Conservation (phyloP, 805 yeast species). For the Lachancea thermotolerans region DNA sequence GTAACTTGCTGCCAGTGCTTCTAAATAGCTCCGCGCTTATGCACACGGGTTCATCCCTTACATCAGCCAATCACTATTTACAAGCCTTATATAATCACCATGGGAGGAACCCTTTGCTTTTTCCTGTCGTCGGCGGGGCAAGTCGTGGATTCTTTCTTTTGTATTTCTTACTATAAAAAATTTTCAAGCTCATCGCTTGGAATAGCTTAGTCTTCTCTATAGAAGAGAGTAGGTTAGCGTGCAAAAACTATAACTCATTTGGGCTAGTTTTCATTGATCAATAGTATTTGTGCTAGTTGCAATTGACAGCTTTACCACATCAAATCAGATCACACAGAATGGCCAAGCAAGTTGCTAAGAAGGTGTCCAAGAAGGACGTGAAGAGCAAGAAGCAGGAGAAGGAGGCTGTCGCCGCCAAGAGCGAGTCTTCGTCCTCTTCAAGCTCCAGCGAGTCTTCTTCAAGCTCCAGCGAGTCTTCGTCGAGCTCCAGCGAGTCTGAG, state of each 20-base stretch:
- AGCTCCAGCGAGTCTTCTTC: conserved; percentile 18
- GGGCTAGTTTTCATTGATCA: neutral
- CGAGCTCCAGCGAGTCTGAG: conserved; percentile 31
- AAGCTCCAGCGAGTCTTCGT: conserved; percentile 10
- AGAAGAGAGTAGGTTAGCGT: neutral
- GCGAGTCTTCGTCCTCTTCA: conserved; percentile 1
- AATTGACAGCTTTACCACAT: neutral
- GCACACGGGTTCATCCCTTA: too few species aligned
- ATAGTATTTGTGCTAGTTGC: neutral
- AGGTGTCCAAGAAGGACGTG: conserved; percentile 25
- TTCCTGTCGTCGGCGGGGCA: neutral
- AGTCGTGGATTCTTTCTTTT: conserved; percentile 1
- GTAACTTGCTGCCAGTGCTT: neutral
- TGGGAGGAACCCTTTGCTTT: neutral
- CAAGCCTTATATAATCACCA: neutral
- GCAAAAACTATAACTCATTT: neutral
- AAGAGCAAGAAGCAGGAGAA: conserved; percentile 20
- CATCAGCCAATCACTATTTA: neutral
- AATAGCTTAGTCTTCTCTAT: neutral
- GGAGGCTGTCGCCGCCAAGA: conserved; percentile 15
- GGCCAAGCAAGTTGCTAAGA: conserved; percentile 13
- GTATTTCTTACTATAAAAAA: conserved; percentile 4
- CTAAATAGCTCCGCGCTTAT: neutral
- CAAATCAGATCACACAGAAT: conserved; percentile 3
- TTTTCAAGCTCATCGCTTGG: conserved; percentile 13